Percentiles rank a stretch among this genome's conserved stretches.
Conservation (phyloP, 768 basidiomycete genomes). For the Cantharellus anzutake region DNA sequence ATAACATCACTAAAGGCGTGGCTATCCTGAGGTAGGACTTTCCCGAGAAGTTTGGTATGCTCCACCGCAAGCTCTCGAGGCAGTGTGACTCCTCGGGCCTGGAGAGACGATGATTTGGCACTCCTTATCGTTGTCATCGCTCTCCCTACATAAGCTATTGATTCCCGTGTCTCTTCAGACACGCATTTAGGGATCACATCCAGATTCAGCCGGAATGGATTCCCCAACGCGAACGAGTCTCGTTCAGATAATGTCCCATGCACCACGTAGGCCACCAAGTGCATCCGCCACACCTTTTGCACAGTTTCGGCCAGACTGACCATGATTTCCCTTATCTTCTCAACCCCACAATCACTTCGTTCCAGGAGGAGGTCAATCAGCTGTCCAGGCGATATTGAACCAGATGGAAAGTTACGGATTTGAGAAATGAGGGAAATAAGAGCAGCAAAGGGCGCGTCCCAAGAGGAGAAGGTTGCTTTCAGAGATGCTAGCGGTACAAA, state of each 20-base stretch:
- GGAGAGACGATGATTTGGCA: conserved; percentile 42
- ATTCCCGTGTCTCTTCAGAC: conserved; percentile 50
- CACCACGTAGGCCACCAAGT: conserved; percentile 64
- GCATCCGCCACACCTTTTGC: conserved; percentile 65
- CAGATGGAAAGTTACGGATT: conserved; percentile 16
- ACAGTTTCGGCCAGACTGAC: conserved; percentile 53
- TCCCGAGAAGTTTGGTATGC: conserved; percentile 44
- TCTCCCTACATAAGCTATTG: conserved; percentile 71
- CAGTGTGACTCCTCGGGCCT: conserved; percentile 21
- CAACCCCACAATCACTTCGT: conserved; percentile 59
- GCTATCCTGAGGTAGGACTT: conserved; percentile 53
- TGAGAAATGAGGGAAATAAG: conserved; percentile 45
- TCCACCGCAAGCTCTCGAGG: conserved; percentile 45
- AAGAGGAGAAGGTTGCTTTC: conserved; percentile 65
- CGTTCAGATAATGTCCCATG: conserved; percentile 45
- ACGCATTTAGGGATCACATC: conserved; percentile 62
- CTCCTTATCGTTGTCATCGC: conserved; percentile 70
- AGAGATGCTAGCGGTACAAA: conserved; percentile 77
- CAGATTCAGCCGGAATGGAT: conserved; percentile 34
- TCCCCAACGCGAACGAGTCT: conserved; percentile 42
- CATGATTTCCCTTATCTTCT: conserved; percentile 54
- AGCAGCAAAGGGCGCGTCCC: conserved; percentile 72
- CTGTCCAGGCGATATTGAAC: conserved; percentile 46
- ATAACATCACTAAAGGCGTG: conserved; percentile 61
- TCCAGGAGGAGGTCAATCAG: conserved; percentile 61